Evolutionary conservation across 164 flowering plant genomes (phyloP).

Genomic region (Dillenia suffruticosa): DNA sequence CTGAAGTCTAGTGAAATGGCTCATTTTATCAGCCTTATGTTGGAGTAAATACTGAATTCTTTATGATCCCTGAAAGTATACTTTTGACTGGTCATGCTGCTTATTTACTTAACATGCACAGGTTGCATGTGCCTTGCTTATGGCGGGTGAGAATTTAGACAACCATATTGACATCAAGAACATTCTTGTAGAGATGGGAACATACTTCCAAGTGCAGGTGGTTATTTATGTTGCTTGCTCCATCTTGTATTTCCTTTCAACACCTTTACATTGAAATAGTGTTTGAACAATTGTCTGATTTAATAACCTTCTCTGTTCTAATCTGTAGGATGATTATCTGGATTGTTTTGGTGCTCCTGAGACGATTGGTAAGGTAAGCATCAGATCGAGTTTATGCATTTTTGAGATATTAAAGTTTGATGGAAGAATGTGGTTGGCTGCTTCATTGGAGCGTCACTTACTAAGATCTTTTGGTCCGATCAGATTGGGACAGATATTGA

Average conservation of each 20-base stretch:
- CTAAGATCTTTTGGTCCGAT: slow-evolving; percentile 1
- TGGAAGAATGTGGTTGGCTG: too few species aligned
- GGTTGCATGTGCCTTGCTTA: slow-evolving; percentile 97
- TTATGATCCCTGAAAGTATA: too few species aligned
- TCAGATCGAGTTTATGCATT: not conserved
- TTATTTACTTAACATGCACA: slow-evolving; percentile 12
- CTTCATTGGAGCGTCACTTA: too few species aligned
- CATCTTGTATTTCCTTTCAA: not conserved
- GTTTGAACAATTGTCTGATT: not conserved
- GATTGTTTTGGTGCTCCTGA: slow-evolving; percentile 90
- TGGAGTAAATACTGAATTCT: too few species aligned
- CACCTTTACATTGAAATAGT: not conserved
- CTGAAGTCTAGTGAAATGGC: too few species aligned
- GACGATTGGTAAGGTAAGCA: slow-evolving; percentile 82
- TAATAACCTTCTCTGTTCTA: not conserved
- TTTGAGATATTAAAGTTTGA: too few species aligned
- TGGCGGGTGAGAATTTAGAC: slow-evolving; percentile 82
- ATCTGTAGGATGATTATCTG: slow-evolving; percentile 80
- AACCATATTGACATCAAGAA: slow-evolving; percentile 68
- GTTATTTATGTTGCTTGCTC: slow-evolving; percentile 3
- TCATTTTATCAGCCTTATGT: too few species aligned
- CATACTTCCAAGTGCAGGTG: slow-evolving; percentile 98
- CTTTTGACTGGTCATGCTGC: not conserved
- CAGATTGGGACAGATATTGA: slow-evolving; percentile 99
- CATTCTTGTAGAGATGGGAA: slow-evolving; percentile 90